phyloP scores from a whole-genome alignment of 108 stramenopile genomes.

The Cyclostephanos tholiformis region DNA sequence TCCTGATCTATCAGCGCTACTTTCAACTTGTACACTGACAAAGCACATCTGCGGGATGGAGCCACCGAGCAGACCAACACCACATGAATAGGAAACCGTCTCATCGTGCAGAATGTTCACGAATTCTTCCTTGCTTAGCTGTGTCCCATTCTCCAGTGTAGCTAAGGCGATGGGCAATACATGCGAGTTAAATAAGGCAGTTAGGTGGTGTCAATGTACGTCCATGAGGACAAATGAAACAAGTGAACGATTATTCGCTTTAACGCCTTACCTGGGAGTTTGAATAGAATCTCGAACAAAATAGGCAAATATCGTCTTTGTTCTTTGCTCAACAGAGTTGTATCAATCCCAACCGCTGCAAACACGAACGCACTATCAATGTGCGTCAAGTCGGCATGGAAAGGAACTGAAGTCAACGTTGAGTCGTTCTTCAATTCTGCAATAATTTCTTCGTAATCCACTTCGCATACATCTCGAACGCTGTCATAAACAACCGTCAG shows the following conservation, averaged over 20 bases:
- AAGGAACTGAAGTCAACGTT: slow-evolving; percentile 17
- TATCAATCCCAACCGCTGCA: slow-evolving; percentile 49
- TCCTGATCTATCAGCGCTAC: slow-evolving; percentile 29
- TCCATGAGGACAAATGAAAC: too few relatives aligned
- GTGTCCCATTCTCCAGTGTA: slow-evolving; percentile 37
- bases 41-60: slow-evolving; percentile 44
- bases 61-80: slow-evolving; percentile 41
- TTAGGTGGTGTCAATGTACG: too few relatives aligned
- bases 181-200: too few relatives aligned
- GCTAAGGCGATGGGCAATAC: slow-evolving; percentile 3
- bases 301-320: slow-evolving; percentile 48
- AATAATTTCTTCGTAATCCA: slow-evolving; percentile 19
- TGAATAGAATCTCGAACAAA: slow-evolving; percentile 50
- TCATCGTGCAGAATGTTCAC: slow-evolving; percentile 40
- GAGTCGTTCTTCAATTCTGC: slow-evolving; percentile 32
- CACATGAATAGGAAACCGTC: slow-evolving; percentile 50
- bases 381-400: slow-evolving; percentile 48
- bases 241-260: too few relatives aligned
- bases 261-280: slow-evolving; percentile 19
- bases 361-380: slow-evolving; percentile 52
- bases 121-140: slow-evolving; percentile 45
- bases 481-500: slow-evolving; percentile 41
- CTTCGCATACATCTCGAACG: slow-evolving; percentile 24
- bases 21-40: slow-evolving; percentile 37
- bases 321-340: slow-evolving; percentile 17